Percentiles rank a stretch among this genome's conserved stretches.
These are phyloP conservation scores for Rubroshorea leprosula DNA, from an alignment of 345 rosid species.

Conservation along the genomic window DNA sequence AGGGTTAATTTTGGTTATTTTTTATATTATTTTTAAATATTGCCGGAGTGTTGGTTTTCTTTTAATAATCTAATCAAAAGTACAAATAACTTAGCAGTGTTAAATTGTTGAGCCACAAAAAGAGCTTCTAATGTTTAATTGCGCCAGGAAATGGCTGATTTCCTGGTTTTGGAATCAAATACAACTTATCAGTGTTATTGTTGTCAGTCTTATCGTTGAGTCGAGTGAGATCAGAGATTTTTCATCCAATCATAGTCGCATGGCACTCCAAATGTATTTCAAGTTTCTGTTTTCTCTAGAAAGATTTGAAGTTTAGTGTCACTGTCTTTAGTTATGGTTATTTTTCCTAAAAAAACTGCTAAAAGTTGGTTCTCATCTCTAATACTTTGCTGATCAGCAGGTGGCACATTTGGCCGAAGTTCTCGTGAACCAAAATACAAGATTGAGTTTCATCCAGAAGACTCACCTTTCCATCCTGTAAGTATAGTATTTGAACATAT, in stretches of 20 bases:
- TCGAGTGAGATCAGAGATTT: too few species aligned
- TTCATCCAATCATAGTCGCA: background rate
- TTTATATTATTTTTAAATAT: too few species aligned
- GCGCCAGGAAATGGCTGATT: too few species aligned
- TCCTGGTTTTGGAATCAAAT: too few species aligned
- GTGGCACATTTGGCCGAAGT: constrained; percentile 61
- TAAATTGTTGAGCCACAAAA: too few species aligned
- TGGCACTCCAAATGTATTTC: background rate
- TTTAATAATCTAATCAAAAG: too few species aligned
- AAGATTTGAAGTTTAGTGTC: background rate
- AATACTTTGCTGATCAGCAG: constrained; percentile 25
- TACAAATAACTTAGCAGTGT: too few species aligned
- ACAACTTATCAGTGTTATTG: too few species aligned
- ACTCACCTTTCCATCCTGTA: constrained; percentile 76
- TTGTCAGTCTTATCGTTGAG: too few species aligned
- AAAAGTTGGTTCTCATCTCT: background rate
- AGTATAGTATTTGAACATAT: constrained; percentile 17
- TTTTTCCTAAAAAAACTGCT: background rate
- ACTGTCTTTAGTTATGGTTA: background rate
- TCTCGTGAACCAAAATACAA: constrained; percentile 78
- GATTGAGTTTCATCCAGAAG: constrained; percentile 64
- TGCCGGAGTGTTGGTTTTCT: too few species aligned
- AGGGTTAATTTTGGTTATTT: too few species aligned
- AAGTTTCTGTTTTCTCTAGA: background rate
- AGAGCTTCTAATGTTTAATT: too few species aligned